Conservation (phyloP, 306 rosid genomes). For the Psophocarpus tetragonolobus region DNA sequence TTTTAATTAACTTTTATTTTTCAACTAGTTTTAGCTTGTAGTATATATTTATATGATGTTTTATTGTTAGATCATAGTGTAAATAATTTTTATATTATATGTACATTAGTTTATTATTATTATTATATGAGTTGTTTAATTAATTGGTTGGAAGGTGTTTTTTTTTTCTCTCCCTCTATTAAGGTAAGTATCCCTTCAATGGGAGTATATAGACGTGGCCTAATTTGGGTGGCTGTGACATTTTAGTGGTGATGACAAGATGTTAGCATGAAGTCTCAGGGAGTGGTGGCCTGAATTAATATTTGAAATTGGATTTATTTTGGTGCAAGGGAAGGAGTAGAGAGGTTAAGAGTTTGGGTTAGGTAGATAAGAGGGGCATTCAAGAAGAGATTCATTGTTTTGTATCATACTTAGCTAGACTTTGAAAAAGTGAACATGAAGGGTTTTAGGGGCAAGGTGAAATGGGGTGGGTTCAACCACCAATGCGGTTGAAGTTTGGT, state of each 20-base stretch:
- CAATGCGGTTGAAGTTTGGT: constrained; percentile 55
- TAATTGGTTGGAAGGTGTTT: constrained; percentile 44
- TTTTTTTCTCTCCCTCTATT: background rate
- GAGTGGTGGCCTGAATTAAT: constrained; percentile 15
- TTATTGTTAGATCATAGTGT: too few species aligned
- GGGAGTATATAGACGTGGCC: constrained; percentile 47
- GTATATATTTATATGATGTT: too few species aligned
- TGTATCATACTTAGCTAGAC: constrained; percentile 38
- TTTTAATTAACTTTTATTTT: too few species aligned
- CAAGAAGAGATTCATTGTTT: constrained; percentile 46
- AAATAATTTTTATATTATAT: too few species aligned
- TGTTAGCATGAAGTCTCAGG: constrained; percentile 23
- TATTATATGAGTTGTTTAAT: constrained; percentile 63
- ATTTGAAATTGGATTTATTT: constrained; percentile 28
- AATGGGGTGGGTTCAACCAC: constrained; percentile 72
- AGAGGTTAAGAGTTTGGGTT: constrained; percentile 36
- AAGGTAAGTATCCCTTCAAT: constrained; percentile 54
- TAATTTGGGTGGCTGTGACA: constrained; percentile 41
- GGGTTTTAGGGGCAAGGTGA: constrained; percentile 23
- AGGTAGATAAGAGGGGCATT: constrained; percentile 42
- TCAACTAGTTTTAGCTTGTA: too few species aligned
- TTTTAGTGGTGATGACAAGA: constrained; percentile 31
- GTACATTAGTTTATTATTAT: background rate
- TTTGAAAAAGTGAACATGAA: constrained; percentile 13
- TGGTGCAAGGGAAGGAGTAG: constrained; percentile 22